Evolutionary conservation across 202 grass and related monocot species (phyloP), one percentile per base, ranked within the genome.

Genomic region (Hordeum pubiflorum): DNA sequence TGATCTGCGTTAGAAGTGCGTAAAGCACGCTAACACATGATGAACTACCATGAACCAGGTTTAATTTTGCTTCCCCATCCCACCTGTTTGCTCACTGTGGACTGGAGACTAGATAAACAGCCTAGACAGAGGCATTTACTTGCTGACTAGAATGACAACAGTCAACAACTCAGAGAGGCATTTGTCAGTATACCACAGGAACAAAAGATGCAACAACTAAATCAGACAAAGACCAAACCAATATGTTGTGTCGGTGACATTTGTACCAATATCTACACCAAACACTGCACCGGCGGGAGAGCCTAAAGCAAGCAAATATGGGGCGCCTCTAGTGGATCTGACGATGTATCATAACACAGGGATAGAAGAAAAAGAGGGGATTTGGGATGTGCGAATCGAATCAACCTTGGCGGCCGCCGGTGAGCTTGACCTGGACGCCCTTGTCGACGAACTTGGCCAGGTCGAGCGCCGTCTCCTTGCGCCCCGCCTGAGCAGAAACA

Each of bases 371-470:
- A 0, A 15, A 14, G 8, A 33, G 6, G 15, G 7, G 67, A 27
- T 39, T 44, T 11, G 26, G 61, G 43, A 7, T 23, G n/a, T 1
- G 50, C 2, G 2, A 1, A 54, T 7, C 2, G 59, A 74, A 82
- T 17, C 27, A 81, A 92, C 83, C 90, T 87, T 97, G 93, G 50
- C 90, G 81, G 50, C 90, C 90, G 22, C 93, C 93, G 18, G 86
- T 93, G 36, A 97, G 86, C 88, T 97, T 97, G 46, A 97, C 93
- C 82, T 93, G 93, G 33, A 97, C 90, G 38, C 93, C 93, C 76
- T 93, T 97, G 78, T 93, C 90, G 50, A 97, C 89, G 69, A 93
- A 97, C 79, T 97, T 97, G 36, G 90, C 93, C 40, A 97, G 79
- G 81, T 97, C 93, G 4, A 93, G 81, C 8, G 91, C 93, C 6